A percentile compares a stretch with the other conserved stretches of the same genome.
phyloP scores from a whole-genome alignment of 805 yeast species.

The Saccharomycopsis olivae region DNA sequence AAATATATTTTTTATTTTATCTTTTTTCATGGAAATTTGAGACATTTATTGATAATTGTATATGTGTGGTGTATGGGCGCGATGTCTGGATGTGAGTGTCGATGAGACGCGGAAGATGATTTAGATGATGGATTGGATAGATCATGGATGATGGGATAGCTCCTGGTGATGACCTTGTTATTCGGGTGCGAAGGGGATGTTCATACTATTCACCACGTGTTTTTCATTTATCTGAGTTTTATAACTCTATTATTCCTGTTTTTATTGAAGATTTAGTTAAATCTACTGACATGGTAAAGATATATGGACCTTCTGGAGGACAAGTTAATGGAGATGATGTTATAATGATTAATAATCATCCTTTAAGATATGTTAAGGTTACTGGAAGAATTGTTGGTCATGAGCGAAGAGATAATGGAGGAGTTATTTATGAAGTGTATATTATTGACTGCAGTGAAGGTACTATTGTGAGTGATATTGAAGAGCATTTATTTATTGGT shows the following conservation, averaged over 20 bases:
- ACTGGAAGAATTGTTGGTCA: conserved; percentile 13
- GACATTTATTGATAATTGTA: no score
- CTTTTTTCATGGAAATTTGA: no score
- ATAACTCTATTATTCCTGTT: conserved; percentile 11
- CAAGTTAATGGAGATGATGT: conserved; percentile 3
- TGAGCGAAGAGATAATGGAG: not conserved
- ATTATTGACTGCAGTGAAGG: conserved; percentile 13
- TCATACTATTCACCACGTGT: conserved; percentile 13
- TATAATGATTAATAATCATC: conserved; percentile 14
- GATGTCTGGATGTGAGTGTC: no score
- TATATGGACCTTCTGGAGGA: conserved; percentile 3
- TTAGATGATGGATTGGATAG: no score
- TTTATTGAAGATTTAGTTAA: conserved; percentile 9
- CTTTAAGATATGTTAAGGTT: conserved; percentile 7
- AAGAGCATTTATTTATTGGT: conserved; percentile 10
- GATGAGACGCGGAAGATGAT: no score
- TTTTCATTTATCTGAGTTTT: conserved; percentile 10
- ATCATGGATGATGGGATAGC: no score
- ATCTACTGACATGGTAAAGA: conserved; percentile 9
- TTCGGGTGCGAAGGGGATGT: not conserved
- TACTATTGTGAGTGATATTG: conserved; percentile 7
- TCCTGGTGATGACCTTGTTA: conserved; percentile 14
- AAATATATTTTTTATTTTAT: no score
- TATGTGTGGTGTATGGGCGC: no score
- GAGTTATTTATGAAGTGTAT: conserved; percentile 2